Evolutionary conservation across 2,329 filamentous ascomycete genomes (phyloP), one percentile per base, ranked within the genome.

Genomic region (Exserohilum rostratum): DNA sequence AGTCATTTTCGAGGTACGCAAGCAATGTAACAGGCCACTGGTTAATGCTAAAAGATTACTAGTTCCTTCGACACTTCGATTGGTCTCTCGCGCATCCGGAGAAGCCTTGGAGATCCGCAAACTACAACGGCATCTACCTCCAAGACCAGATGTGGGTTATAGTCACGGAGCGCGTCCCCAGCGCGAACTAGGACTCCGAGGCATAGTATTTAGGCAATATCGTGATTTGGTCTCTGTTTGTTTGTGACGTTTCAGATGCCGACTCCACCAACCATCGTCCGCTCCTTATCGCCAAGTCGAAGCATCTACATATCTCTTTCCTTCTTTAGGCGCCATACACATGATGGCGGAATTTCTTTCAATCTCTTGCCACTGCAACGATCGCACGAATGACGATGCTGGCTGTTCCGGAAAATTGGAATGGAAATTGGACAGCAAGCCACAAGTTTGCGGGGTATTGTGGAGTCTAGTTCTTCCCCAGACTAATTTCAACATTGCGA

Each of bases 1-100:
- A 53, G 61, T 76, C 0, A 67, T 76, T 33, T 74, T 78, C 3
- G 77, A 82, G 74, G 76, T 78, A 42, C n/a, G 56, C 55, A 11
- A 1, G 5, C 12, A n/a, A 1, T 29, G 3, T 22, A 35, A 44
- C 5, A 4, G 2, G 13, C 1, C 7, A 12, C 1, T 15, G 31
- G 17, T 54, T 1, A 44, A 27, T n/a, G n/a, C n/a, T n/a, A n/a
- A n/a, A n/a, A 30, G 5, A 22, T 11, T 3, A 11, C 11, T 65
- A 60, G 57, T 67, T n/a, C 13, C 22, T 68, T 20, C 45, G 65
- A 1, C 48, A 69, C 43, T 68, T 69, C 29, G 64, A 69, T 31
- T 67, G 64, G 61, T 61, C 65, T 11, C 40, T 67, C 27, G 55
- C 57, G 2, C 55, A 29, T 10, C 67, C 67, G 2, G 60, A 64